Conservation (phyloP, 1,284 basidiomycete species). For the Melanopsichium pennsylvanicum region DNA sequence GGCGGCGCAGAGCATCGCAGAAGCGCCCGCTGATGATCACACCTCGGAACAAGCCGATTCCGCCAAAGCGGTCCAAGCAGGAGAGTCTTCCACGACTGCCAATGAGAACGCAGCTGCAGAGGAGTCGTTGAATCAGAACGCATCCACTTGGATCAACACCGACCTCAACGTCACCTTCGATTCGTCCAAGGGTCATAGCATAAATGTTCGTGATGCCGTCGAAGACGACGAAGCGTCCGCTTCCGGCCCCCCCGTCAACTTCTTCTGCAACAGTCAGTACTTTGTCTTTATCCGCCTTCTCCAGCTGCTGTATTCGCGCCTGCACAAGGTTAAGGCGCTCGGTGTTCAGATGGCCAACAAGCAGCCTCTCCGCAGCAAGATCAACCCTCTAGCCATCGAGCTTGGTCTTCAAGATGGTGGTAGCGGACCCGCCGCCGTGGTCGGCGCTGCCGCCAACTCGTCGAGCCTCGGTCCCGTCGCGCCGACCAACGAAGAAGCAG, state of each 20-base stretch:
- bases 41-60: conserved; percentile 3
- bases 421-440: conserved; percentile 66
- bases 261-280: conserved; percentile 92
- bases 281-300: conserved; percentile 84
- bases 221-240: conserved; percentile 23
- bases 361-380: conserved; percentile 64
- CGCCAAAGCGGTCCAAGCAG: conserved; percentile 5
- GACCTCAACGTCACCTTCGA: conserved; percentile 62
- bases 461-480: conserved; percentile 38
- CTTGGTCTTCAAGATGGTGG: conserved; percentile 73
- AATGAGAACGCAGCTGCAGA: conserved; percentile 14
- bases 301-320: conserved; percentile 85
- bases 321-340: conserved; percentile 77
- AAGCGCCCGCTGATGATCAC: conserved; percentile 1
- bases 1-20: too few relatives aligned
- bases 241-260: conserved; percentile 68
- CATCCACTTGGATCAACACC: conserved; percentile 69
- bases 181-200: conserved; percentile 44
- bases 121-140: conserved; percentile 35
- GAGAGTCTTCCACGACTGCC: conserved; percentile 6
- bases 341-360: conserved; percentile 68
- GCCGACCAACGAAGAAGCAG: conserved; percentile 56
- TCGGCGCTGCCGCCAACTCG: conserved; percentile 43
- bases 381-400: conserved; percentile 71
- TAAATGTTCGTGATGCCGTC: conserved; percentile 32